phyloP scores from a whole-genome alignment of 2,329 filamentous ascomycete genomes.

The Cyphellophora europaea region DNA sequence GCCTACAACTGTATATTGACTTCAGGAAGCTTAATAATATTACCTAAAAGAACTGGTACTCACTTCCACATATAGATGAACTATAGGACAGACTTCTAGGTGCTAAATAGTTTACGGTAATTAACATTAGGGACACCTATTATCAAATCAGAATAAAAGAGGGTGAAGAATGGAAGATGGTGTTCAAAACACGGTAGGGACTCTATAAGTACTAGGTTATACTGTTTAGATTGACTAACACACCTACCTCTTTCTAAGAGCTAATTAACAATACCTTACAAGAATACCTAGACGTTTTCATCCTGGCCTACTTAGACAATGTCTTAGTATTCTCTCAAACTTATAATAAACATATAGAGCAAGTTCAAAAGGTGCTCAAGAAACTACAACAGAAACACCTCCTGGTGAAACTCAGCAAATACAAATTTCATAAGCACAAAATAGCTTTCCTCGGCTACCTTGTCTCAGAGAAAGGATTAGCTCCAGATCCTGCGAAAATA shows the following conservation, averaged over 20 bases:
- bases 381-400: constrained; percentile 4
- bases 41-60: constrained; percentile 26
- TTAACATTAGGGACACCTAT: constrained; percentile 15
- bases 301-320: constrained; percentile 16
- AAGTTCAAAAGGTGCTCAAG: constrained; percentile 9
- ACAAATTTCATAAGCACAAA: constrained; percentile 11
- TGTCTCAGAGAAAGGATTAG: constrained; percentile 8
- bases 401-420: constrained; percentile 10
- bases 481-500: constrained; percentile 13
- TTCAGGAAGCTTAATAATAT: constrained; percentile 27
- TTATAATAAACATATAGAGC: constrained; percentile 8
- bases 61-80: constrained; percentile 21
- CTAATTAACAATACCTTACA: constrained; percentile 20
- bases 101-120: constrained; percentile 12
- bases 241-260: constrained; percentile 18
- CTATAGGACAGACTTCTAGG: background rate
- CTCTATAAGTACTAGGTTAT: constrained; percentile 17
- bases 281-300: constrained; percentile 9
- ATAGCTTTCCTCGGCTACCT: constrained; percentile 13
- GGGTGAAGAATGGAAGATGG: constrained; percentile 15
- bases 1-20: constrained; percentile 25
- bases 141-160: constrained; percentile 9
- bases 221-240: constrained; percentile 15
- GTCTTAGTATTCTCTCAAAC: constrained; percentile 22
- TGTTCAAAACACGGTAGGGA: constrained; percentile 11